These are phyloP conservation scores for Hypericum perforatum DNA, from an alignment of 345 rosid genomes.

Conservation along the genomic window DNA sequence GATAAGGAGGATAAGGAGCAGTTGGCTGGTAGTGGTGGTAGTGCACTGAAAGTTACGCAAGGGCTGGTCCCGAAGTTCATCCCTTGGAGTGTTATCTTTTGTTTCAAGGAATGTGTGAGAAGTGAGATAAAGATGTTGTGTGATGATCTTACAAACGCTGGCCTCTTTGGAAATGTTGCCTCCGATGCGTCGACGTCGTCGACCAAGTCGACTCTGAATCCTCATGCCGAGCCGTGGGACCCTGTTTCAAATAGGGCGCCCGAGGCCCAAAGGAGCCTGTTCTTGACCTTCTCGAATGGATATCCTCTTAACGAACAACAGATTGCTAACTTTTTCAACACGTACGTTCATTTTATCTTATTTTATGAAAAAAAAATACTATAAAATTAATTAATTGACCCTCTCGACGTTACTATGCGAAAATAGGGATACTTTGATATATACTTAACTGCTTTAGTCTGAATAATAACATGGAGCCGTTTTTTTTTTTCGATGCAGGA, in stretches of 20 bases:
- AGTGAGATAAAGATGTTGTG: too few relatives aligned
- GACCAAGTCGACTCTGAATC: conserved; percentile 12
- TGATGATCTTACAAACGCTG: too few relatives aligned
- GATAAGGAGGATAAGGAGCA: too few relatives aligned
- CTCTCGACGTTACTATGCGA: neutral
- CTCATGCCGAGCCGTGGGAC: conserved; percentile 25
- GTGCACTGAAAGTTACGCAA: too few relatives aligned
- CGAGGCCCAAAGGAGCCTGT: conserved; percentile 23
- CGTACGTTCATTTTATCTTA: conserved; percentile 5
- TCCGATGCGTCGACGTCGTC: too few relatives aligned
- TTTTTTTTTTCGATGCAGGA: conserved; percentile 9
- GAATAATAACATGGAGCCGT: neutral
- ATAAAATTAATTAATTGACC: neutral
- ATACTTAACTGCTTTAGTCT: neutral
- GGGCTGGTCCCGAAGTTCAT: too few relatives aligned
- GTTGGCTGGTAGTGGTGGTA: too few relatives aligned
- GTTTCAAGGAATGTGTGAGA: too few relatives aligned
- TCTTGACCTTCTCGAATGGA: conserved; percentile 31
- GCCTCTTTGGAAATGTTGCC: too few relatives aligned
- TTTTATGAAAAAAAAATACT: neutral
- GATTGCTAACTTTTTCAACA: conserved; percentile 17
- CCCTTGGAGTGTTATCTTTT: too few relatives aligned
- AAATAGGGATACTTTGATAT: neutral
- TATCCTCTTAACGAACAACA: conserved; percentile 21
- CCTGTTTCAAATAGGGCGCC: conserved; percentile 6